Evolutionary conservation across 1,284 basidiomycete species (phyloP), one percentile per base, ranked within the genome.

Genomic region (Tilletiaria anomala): DNA sequence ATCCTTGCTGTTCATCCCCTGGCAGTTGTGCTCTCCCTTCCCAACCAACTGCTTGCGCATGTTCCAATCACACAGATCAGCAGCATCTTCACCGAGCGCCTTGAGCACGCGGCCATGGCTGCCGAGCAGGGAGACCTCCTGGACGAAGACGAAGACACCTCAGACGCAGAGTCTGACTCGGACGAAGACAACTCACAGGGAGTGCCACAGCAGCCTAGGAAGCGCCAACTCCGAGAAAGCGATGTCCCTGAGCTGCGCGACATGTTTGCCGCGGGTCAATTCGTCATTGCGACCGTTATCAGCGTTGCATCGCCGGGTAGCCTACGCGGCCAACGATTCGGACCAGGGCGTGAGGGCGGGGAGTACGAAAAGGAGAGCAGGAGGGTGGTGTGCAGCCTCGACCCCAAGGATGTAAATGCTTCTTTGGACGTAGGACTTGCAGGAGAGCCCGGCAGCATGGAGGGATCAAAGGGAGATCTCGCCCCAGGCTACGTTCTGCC

Each of bases 31-130:
- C 73, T 97, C 18, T 94, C 89, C 5, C 74, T 99, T 17, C 91
- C 93, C 17, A 85, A 89, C 65, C 91, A 97, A 71, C 77, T 99
- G 32, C 77, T 88, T 51, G 93, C 78, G 3, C 89, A 97, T 69
- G 75, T 97, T 19, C 91, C 93, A 8, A 88, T 97, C 56, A 96
- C 89, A 23, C 80, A 89, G 68, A 77, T 97, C 47, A 87, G 88
- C n/a, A 70, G 76, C 12, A 78, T 83, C 53, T 76, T 91, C 48
- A 96, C 89, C 3, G 58, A 72, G 18, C 72, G 76, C 14, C 73
- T 77, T 2, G 68, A 70, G 26, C 51, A 58, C 21, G 62, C 63
- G 20, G 56, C 65, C 17, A 65, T 85, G 20, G 43, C 39, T 15
- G 50, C 49, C 3, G 47, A 47, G 11, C 36, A 38, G 16, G 82